Evolutionary conservation across 2,329 filamentous ascomycete species (phyloP).

Genomic region (Clarireedia sp.): DNA sequence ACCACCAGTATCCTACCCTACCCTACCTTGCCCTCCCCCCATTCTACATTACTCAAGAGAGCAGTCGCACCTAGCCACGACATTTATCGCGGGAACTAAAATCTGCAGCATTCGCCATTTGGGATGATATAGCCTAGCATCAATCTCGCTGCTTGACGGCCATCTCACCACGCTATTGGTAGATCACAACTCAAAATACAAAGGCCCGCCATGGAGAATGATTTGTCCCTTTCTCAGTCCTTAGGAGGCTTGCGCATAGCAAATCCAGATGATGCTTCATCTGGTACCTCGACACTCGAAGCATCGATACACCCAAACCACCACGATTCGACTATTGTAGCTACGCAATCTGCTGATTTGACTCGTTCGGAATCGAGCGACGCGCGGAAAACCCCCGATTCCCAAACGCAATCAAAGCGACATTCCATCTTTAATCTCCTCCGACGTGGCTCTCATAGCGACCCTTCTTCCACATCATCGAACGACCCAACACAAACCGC

Average conservation of each 20-base stretch:
- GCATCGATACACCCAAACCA: slow-evolving; percentile 21
- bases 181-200: background rate
- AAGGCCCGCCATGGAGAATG: slow-evolving; percentile 64
- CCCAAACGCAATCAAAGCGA: slow-evolving; percentile 26
- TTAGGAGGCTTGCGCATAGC: slow-evolving; percentile 93
- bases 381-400: slow-evolving; percentile 22
- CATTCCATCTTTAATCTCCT: slow-evolving; percentile 32
- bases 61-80: background rate
- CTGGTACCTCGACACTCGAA: slow-evolving; percentile 21
- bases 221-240: slow-evolving; percentile 85
- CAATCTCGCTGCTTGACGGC: slow-evolving; percentile 10
- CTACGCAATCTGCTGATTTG: slow-evolving; percentile 11
- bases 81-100: slow-evolving; percentile 1
- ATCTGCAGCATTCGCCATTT: background rate
- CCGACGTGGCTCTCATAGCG: slow-evolving; percentile 23
- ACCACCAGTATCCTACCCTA: no score
- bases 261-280: slow-evolving; percentile 61
- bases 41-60: no score
- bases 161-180: background rate
- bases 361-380: slow-evolving; percentile 20
- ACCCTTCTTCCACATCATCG: slow-evolving; percentile 12
- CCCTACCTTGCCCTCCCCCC: no score
- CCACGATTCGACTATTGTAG: slow-evolving; percentile 10
- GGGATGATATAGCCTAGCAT: slow-evolving; percentile 15
- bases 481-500: slow-evolving; percentile 13